A percentile compares a stretch with the other conserved stretches of the same genome.
These are phyloP conservation scores for Metschnikowia proteae DNA, from an alignment of 805 yeast species.

Conservation along the genomic window DNA sequence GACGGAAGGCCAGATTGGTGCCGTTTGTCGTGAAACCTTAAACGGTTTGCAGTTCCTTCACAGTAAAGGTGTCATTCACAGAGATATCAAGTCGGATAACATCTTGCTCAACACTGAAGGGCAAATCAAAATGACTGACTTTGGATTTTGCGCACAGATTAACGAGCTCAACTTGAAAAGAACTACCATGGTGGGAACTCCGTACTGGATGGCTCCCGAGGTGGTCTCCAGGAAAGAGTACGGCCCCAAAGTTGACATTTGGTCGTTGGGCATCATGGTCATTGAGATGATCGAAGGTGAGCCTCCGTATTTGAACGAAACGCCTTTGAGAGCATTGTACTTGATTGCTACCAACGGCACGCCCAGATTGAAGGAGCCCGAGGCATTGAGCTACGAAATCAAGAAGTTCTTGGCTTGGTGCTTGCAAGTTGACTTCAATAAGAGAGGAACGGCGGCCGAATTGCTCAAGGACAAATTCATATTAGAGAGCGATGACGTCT, in stretches of 20 bases:
- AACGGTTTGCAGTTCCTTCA: constrained; percentile 85
- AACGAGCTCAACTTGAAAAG: constrained; percentile 80
- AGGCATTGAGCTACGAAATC: constrained; percentile 61
- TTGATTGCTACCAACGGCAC: constrained; percentile 96
- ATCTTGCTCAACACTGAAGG: constrained; percentile 80
- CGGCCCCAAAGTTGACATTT: constrained; percentile 94
- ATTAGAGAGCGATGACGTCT: constrained; percentile 55
- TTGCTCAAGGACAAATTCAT: constrained; percentile 67
- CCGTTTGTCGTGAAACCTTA: constrained; percentile 88
- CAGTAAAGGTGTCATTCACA: constrained; percentile 86
- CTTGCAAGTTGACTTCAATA: constrained; percentile 77
- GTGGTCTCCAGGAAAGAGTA: constrained; percentile 92
- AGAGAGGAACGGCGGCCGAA: constrained; percentile 74
- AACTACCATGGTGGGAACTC: constrained; percentile 98
- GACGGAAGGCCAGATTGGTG: constrained; percentile 93
- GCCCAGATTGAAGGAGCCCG: constrained; percentile 88
- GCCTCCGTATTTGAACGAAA: constrained; percentile 95
- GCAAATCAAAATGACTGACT: constrained; percentile 89
- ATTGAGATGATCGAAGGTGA: constrained; percentile 99
- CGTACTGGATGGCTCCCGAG: constrained; percentile 99
- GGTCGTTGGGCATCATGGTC: constrained; percentile 98
- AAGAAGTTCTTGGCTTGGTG: constrained; percentile 71
- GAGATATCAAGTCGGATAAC: constrained; percentile 95
- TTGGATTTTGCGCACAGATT: constrained; percentile 92
- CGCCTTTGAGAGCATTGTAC: constrained; percentile 90